A percentile compares a stretch with the other conserved stretches of the same genome.
These are phyloP conservation scores for Stromatinia cepivora DNA, from an alignment of 2,329 filamentous ascomycete species.

Conservation along the genomic window DNA sequence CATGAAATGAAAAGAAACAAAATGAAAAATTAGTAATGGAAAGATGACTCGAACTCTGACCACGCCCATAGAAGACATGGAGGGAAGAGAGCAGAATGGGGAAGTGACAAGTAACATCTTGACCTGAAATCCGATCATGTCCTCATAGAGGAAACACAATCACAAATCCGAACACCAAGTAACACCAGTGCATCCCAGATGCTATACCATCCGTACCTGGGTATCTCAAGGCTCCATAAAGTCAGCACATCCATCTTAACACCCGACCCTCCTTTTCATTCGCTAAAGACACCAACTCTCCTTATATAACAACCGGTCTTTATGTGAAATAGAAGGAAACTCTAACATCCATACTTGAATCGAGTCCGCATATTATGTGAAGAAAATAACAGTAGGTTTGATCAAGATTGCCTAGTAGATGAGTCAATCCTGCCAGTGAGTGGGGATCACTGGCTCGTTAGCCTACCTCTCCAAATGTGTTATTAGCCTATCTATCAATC, in stretches of 20 bases:
- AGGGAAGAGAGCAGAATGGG: not conserved
- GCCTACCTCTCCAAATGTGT: not conserved
- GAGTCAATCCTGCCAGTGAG: conserved; percentile 14
- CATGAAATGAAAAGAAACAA: not conserved
- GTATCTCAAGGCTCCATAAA: not conserved
- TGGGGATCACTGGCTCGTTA: not conserved
- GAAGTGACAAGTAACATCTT: no score
- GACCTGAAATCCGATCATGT: not conserved
- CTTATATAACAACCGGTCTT: not conserved
- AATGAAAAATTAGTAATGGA: not conserved
- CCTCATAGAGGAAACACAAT: not conserved
- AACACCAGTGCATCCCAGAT: not conserved
- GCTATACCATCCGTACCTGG: not conserved
- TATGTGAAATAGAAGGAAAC: not conserved
- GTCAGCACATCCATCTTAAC: not conserved
- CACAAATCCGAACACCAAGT: not conserved
- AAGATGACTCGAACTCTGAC: not conserved
- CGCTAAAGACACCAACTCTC: not conserved
- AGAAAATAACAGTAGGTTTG: not conserved
- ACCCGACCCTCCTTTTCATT: not conserved
- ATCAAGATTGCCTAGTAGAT: not conserved
- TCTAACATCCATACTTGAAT: not conserved
- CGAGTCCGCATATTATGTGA: not conserved
- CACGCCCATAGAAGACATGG: not conserved
- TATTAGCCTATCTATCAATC: conserved; percentile 4